phyloP scores from a whole-genome alignment of 2,329 filamentous ascomycete genomes.

The Cladophialophora bantiana region DNA sequence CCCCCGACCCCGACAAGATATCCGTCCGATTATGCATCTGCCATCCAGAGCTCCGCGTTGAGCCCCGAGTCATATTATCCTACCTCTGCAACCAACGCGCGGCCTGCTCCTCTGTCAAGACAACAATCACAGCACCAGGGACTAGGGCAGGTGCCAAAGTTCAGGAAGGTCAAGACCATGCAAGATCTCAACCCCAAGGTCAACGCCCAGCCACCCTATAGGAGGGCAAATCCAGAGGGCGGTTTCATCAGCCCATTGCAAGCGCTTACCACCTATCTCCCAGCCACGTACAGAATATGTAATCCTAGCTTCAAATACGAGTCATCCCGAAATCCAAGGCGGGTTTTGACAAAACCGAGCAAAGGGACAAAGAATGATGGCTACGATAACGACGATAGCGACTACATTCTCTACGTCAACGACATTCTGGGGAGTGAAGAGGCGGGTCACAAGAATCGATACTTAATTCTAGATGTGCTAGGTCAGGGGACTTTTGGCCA shows the following conservation, averaged over 20 bases:
- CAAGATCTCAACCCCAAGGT: constrained; percentile 81
- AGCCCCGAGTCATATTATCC: constrained; percentile 74
- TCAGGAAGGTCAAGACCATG: constrained; percentile 76
- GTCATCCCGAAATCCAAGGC: constrained; percentile 91
- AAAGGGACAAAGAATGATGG: constrained; percentile 99
- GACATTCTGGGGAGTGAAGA: constrained; percentile 98
- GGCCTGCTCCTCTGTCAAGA: constrained; percentile 54
- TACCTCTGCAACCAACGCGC: constrained; percentile 66
- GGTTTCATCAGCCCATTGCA: constrained; percentile 98
- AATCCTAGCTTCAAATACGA: constrained; percentile 99
- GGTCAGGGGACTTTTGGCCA: constrained; percentile 98
- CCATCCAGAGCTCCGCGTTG: constrained; percentile 71
- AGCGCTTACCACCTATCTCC: constrained; percentile 90
- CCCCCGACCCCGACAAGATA: constrained; percentile 46
- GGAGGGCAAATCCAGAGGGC: constrained; percentile 92
- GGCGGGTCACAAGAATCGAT: constrained; percentile 98
- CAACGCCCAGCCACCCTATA: constrained; percentile 86
- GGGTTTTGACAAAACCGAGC: constrained; percentile 96
- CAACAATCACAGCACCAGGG: constrained; percentile 50
- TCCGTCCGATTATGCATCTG: constrained; percentile 72
- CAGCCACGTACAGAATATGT: constrained; percentile 96
- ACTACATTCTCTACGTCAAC: constrained; percentile 99
- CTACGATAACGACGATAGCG: constrained; percentile 98
- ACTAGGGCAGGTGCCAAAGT: constrained; percentile 81
- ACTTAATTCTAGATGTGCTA: constrained; percentile 94